Base-by-base conservation (phyloP, 768 basidiomycete species). In the Rubroboletus pulcherrimus region DNA sequence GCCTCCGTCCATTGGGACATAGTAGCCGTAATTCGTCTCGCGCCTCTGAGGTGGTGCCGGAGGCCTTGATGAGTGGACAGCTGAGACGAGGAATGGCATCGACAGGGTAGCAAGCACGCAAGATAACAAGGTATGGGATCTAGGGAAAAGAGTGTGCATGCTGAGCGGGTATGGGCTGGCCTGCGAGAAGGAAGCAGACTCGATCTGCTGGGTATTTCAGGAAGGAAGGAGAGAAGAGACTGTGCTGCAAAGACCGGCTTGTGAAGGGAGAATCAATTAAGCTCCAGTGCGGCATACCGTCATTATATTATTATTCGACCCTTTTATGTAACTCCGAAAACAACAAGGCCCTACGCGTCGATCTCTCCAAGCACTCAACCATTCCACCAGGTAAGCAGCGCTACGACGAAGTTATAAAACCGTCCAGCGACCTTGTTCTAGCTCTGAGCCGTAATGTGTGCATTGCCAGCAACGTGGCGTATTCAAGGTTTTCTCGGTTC, bases 1-100 rank as follows among this genome's bases (percentile, higher is more conserved):
- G 6, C 88, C 87, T 37, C 66, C 73, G 10, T 70, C 62, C 8
- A 66, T 52, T 1, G 89, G 88, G 56, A 80, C 74, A 59, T 80
- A 85, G 66, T 79, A 93, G 3, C 89, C 90, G 40, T 59, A 55
- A 30, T 59, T 63, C 9, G 71, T 65, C 26, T 48, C 55, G 35
- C 69, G 65, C 24, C 55, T 63, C 60, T 57, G 61, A 52, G 37
- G 55, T 41, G 57, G 57, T 17, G 41, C 43, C 4, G 57, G 49
- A 2, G 61, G 54, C 1, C n/a, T 12, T 24, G 54, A 41, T 1
- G 37, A 33, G 9, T n/a, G 52, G 5, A 5, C 37, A 11, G 65
- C 61, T 1, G 53, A 52, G 44, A 57, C 62, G n/a, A 64, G 52
- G 12, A 39, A 30, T 9, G 56, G 48, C 37, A 56, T 51, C 3